phyloP scores from a whole-genome alignment of 2,329 filamentous ascomycete genomes.

The Fusarium sp. region DNA sequence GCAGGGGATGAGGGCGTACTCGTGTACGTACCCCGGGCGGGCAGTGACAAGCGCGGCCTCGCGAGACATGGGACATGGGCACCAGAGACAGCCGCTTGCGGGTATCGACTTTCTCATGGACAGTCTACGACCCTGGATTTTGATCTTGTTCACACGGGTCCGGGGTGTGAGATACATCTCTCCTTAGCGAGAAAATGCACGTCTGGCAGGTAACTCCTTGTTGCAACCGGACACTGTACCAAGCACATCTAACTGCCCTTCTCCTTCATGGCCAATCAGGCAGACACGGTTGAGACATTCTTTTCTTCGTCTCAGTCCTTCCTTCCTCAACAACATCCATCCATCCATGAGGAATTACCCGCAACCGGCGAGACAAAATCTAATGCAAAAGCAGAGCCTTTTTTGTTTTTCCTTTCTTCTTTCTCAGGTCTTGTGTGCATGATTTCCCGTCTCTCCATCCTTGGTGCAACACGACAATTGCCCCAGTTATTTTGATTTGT shows the following conservation, averaged over 20 bases:
- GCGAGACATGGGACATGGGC: neutral
- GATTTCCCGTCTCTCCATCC: neutral
- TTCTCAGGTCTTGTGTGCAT: neutral
- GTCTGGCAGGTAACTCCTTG: constrained; percentile 8
- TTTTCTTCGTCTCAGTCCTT: constrained; percentile 15
- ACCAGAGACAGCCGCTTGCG: constrained; percentile 10
- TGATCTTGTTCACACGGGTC: neutral
- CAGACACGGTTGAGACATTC: constrained; percentile 8
- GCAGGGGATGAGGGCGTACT: neutral
- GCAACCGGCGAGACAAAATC: constrained; percentile 12
- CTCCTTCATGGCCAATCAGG: constrained; percentile 9
- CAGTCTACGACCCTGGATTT: neutral
- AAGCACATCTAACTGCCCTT: neutral
- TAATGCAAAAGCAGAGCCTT: neutral
- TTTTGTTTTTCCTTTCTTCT: neutral
- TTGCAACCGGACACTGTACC: constrained; percentile 17
- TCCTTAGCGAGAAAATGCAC: neutral
- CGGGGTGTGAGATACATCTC: neutral
- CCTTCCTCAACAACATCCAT: constrained; percentile 9
- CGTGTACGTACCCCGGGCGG: neutral
- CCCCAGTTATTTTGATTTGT: neutral
- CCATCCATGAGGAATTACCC: constrained; percentile 1
- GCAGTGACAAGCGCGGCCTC: neutral
- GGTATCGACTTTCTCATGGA: constrained; percentile 9
- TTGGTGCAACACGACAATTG: neutral